Evolutionary conservation across 2,329 filamentous ascomycete genomes (phyloP), one percentile per base, ranked within the genome.

Genomic region (Simplicillium sp.): DNA sequence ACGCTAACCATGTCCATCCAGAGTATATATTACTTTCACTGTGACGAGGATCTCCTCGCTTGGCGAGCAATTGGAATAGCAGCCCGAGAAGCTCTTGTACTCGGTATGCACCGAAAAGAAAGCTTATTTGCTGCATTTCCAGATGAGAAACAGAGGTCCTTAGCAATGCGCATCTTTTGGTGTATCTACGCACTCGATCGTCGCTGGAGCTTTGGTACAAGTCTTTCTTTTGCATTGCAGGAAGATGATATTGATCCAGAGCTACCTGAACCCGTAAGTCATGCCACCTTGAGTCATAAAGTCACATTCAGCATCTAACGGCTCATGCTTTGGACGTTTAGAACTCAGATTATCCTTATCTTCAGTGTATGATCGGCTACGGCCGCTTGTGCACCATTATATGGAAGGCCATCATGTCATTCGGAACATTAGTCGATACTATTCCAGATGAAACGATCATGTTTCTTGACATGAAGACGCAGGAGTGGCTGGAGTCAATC

Each of bases 141-240:
- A 2, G 57, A 64, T 31, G 44, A 48, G 0, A 44, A 54, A 2
- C 46, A 54, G 2, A 57, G 60, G 0, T 49, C 54, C 1, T 40
- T 56, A 2, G 64, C 64, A 0, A 50, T 57, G 1, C 51, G 59
- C 2, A 58, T 72, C 0, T 73, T 73, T 44, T 74, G 70, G 68
- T 68, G 62, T 25, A 66, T 71, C 14, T 73, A 73, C 40, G 64
- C 70, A 0, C 59, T 74, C 1, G 70, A 73, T 38, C 64, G 68
- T 1, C 64, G 70, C 16, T 74, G 68, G 66, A 71, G 67, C 9
- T 70, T 73, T 29, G 69, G 69, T 2, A 72, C 68, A 0, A 68
- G 69, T 11, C 48, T 73, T 15, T 68, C 69, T 0, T 73, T 71
- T 46, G 63, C 64, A 0, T 57, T 73, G 4, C 58, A 67, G 11